Evolutionary conservation across 2,329 filamentous ascomycete genomes (phyloP), one percentile per base, ranked within the genome.

Genomic region (Nigrospora osmanthi): DNA sequence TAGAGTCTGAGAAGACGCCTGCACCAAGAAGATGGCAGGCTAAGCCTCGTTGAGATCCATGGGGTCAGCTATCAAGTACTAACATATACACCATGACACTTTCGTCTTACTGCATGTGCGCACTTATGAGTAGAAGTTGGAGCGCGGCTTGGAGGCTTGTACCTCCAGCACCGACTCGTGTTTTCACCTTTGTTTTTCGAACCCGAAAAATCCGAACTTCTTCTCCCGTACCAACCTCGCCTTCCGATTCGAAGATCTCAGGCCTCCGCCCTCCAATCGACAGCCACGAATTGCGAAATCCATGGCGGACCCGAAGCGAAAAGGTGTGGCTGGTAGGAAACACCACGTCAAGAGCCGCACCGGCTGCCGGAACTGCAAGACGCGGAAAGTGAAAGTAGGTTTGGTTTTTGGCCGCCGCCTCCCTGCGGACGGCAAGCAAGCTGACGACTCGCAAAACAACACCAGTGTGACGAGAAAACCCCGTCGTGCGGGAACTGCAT

Each of bases 401-500:
- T 11, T 48, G 13, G 32, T 28, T 41, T 11, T 5, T 11, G 15
- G 15, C 15, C 11, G 17, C 15, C 19, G 33, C 9, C 15, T 45
- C 33, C 16, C 31, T n/a, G 28, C 7, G 11, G 14, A n/a, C 10
- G 10, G 33, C 33, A 6, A n/a, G n/a, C 30, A 40, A 37, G 15
- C 6, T 23, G 11, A 14, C 11, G 11, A 35, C n/a, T 32, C 11
- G 16, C 13, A n/a, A n/a, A n/a, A n/a, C 13, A 12, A 37, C 14
- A 13, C 17, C 46, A 49, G 54, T 53, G 51, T 37, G 51, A 53
- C 39, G 51, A 53, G 39, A 31, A 37, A 38, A 51, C 39, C 32
- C 51, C 51, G 12, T 36, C 40, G 3, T 53, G 49, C 38, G 42
- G 47, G 34, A 53, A 53, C 40, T 53, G 49, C 36, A 44, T 38